Evolutionary conservation across 441 rosid species (phyloP).

Genomic region (Capsella rubella): DNA sequence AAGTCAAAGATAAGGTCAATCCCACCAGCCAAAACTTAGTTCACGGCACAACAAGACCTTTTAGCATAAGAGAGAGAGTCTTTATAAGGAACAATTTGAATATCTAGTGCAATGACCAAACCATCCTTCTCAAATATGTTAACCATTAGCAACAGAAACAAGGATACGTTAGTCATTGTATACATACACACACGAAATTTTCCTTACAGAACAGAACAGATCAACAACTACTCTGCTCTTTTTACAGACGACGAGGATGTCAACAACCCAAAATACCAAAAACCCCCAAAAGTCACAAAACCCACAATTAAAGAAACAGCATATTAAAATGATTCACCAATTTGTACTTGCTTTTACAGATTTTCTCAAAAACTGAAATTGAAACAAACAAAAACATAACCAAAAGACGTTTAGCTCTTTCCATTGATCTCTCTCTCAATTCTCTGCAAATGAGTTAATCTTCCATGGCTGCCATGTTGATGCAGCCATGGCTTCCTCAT

Average conservation of each 20-base stretch:
- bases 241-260: slow-evolving; percentile 21
- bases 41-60: slow-evolving; percentile 34
- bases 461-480: slow-evolving; percentile 55
- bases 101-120: neutral
- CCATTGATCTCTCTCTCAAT: neutral
- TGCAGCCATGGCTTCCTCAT: slow-evolving; percentile 47
- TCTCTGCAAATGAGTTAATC: slow-evolving; percentile 31
- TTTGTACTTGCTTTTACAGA: neutral
- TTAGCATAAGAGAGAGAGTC: neutral
- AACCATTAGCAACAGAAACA: neutral
- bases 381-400: slow-evolving; percentile 25
- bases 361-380: slow-evolving; percentile 1
- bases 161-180: neutral
- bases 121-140: neutral
- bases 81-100: neutral
- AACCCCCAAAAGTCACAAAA: slow-evolving; percentile 16
- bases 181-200: neutral
- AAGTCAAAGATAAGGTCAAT: slow-evolving; percentile 41
- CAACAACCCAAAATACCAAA: slow-evolving; percentile 24
- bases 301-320: neutral
- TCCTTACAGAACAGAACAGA: neutral
- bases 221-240: slow-evolving; percentile 31
- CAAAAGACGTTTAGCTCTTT: neutral
- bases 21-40: slow-evolving; percentile 34
- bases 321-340: neutral